Conservation (phyloP, 768 basidiomycete genomes). For the Hypholoma sublateritium region DNA sequence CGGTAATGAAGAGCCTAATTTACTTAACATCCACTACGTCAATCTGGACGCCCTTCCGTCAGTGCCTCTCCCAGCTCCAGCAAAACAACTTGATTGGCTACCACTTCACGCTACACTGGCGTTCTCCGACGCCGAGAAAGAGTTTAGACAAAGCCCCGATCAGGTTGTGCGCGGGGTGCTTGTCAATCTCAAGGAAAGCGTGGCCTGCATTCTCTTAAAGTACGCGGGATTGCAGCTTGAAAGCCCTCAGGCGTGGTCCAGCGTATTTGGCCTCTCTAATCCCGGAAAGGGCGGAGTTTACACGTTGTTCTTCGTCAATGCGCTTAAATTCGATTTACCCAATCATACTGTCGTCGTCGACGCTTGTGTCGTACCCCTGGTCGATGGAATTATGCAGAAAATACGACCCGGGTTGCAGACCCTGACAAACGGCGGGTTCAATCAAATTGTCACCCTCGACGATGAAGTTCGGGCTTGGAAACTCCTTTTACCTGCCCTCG, state of each 20-base stretch:
- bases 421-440: conserved; percentile 3
- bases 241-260: background rate
- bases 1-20: conserved; percentile 1
- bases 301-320: conserved; percentile 46
- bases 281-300: conserved; percentile 20
- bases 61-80: conserved; percentile 7
- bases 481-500: conserved; percentile 46
- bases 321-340: conserved; percentile 45
- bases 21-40: conserved; percentile 32
- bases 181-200: conserved; percentile 24
- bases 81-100: conserved; percentile 21
- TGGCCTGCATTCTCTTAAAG: conserved; percentile 16
- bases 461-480: conserved; percentile 48
- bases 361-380: conserved; percentile 43
- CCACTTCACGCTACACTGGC: conserved; percentile 18
- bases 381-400: conserved; percentile 14
- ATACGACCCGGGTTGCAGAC: conserved; percentile 15
- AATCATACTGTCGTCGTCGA: conserved; percentile 54
- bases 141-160: background rate
- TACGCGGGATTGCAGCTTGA: conserved; percentile 7
- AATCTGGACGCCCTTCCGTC: conserved; percentile 16
- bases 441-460: conserved; percentile 16
- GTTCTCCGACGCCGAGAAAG: conserved; percentile 21
- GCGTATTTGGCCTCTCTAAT: conserved; percentile 23
- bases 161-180: conserved; percentile 9